Base-by-base conservation (phyloP, 1,139 yeast species). In the Geotrichum aggregatum region DNA sequence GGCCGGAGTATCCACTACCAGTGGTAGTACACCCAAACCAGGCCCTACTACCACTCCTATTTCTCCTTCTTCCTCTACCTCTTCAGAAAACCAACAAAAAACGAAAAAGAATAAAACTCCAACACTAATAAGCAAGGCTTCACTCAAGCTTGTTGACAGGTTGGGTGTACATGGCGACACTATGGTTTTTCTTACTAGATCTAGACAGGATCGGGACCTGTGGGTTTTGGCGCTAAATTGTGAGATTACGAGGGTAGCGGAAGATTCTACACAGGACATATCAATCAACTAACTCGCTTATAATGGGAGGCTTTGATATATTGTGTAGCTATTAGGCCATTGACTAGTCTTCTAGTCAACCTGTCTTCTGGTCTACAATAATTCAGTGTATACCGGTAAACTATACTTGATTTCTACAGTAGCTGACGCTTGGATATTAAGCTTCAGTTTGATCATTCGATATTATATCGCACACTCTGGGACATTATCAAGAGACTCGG, bases 191-290 rank as follows among this genome's bases (percentile, higher is more conserved):
- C 76, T 87, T 78, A 83, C 96, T 1, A 68, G 94, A 41, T 85
- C 95, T 1, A 71, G 95, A 43, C 87, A 84, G 58, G 96, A 88
- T 59, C 74, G 92, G 51, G 96, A 91, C 64, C 58, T 78, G 31
- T 91, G 98, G 98, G 91, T 87, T 1, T 70, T 79, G 4, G 76
- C 79, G 26, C 71, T 89, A 26, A 72, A 78, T 56, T 70, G 76
- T 5, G 95, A 86, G 61, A 74, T 86, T 55, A 89, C 84, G 58
- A 70, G 89, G 55, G 73, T 77, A 26, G 60, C 63, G 3, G 63
- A 59, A 7, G 57, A 60, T 13, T 50, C 58, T 30, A 47, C 60
- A 43, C 61, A 59, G 8, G 66, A 65, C 44, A 61, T 65, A 41
- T 49, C 48, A 13, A 47, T 59, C 16, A 50, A 52, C 1, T 24